Evolutionary conservation across 108 stramenopile genomes (phyloP), one percentile per base, ranked within the genome.

Genomic region (Skeletonema potamos): DNA sequence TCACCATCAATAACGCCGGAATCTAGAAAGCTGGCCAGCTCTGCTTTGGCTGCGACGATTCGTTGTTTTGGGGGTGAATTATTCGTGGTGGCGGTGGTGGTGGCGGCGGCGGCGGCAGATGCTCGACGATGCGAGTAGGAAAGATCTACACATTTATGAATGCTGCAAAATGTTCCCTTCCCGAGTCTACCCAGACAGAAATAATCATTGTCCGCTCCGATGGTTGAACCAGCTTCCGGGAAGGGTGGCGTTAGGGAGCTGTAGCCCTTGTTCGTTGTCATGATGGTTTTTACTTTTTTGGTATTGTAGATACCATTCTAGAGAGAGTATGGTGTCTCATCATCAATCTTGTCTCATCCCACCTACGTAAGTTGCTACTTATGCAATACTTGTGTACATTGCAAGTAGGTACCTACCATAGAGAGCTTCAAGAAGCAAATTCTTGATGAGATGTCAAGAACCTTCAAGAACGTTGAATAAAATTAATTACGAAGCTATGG

Each of bases 121-220:
- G 11, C 29, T 54, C 54, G 26, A 17, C 18, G 17, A 62, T 87
- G 85, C 39, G 73, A 71, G 44, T 88, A 76, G 26, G 76, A 58
- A 66, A 94, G 29, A 62, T 88, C 87, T 44, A 91, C 78, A 70
- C 93, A 92, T 55, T 89, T 90, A 85, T 90, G 90, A 65, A 94
- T 92, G 71, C 88, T 86, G 48, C 91, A 90, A 76, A 94, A 94
- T 6, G 93, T 94, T 22, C 93, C 93, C 54, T 84, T 87, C 6
- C 93, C 93, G 13, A 94, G 65, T 43, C 73, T 64, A n/a, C 91
- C 91, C 10, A 94, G 58, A 48, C 83, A 86, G 63, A 94, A 94
- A 70, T 83, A 94, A 44, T 61, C 28, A 11, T 28, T 63, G 39
- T 69, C 74, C 32, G 78, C 85, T 10, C 91, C 91, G 5, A 92